Conservation (phyloP, 768 basidiomycete species). For the Psilocybe sp. region DNA sequence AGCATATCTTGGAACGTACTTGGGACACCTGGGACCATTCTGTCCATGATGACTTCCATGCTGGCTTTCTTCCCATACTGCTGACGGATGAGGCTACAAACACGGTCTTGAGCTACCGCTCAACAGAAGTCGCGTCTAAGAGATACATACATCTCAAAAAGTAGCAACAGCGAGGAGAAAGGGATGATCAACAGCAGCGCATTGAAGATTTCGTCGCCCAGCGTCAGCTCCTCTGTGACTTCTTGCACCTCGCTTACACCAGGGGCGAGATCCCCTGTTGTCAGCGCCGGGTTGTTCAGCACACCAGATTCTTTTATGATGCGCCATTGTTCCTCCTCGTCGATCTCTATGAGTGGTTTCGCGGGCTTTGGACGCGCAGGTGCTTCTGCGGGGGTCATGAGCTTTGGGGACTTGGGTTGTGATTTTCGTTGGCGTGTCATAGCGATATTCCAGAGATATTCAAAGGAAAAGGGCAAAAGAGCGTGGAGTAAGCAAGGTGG, state of each 20-base stretch:
- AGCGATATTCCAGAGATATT: background rate
- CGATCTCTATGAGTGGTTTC: slow-evolving; percentile 44
- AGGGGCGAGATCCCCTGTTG: slow-evolving; percentile 5
- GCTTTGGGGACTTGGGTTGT: slow-evolving; percentile 11
- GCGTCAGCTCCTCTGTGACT: slow-evolving; percentile 34
- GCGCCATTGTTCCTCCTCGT: slow-evolving; percentile 79
- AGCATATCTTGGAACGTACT: slow-evolving; percentile 45
- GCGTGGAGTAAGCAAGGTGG: background rate
- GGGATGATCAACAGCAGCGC: slow-evolving; percentile 67
- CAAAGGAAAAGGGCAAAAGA: background rate
- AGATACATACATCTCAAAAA: slow-evolving; percentile 79
- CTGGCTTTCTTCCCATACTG: slow-evolving; percentile 70
- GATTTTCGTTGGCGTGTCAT: slow-evolving; percentile 28
- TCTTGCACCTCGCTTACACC: slow-evolving; percentile 24
- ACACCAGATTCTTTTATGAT: slow-evolving; percentile 66
- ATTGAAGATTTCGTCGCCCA: slow-evolving; percentile 71
- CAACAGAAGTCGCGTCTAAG: no score
- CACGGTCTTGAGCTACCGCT: no score
- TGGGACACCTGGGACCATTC: slow-evolving; percentile 66
- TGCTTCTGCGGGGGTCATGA: slow-evolving; percentile 13
- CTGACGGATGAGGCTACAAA: slow-evolving; percentile 64
- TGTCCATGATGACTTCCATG: slow-evolving; percentile 44
- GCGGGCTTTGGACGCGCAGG: slow-evolving; percentile 6
- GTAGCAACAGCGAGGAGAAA: slow-evolving; percentile 66
- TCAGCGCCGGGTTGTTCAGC: slow-evolving; percentile 29